Base-by-base conservation (phyloP, 2,329 filamentous ascomycete genomes). In the Graphilbum sp. region DNA sequence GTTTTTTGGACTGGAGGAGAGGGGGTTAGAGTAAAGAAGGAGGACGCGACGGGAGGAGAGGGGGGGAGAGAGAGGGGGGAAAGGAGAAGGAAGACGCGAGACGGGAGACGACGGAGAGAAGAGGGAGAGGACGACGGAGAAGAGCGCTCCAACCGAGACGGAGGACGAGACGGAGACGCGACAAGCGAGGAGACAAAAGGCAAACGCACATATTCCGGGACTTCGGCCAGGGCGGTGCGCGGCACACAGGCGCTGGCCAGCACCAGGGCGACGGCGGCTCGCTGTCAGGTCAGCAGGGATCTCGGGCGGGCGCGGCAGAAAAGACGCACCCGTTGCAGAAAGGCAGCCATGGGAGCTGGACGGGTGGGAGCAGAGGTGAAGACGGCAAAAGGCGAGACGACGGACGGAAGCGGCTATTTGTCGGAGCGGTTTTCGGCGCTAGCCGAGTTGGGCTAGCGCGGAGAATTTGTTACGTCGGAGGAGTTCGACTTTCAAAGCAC, bases 311-410 rank as follows among this genome's bases (percentile, higher is more conserved):
- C 11, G 27, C 6, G 27, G 17, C 13, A 15, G 17, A 24, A 19
- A 16, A 11, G 21, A 41, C 60, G 54, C 52, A 74, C 69, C 64
- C 62, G 63, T 57, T 63, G 65, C 51, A 72, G 59, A 58, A 72
- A 60, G 52, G 69, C 64, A 60, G 68, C 68, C 69, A 74, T 74
- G 55, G 55, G 65, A 53, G 52, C n/a, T 9, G 10, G 27, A 16
- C 17, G 15, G 11, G 18, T 15, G 19, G 16, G 7, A 33, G 16
- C 18, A 34, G 21, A 24, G 21, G 6, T 6, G 21, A 24, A 29
- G 7, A 23, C 17, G 32, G 32, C 16, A 19, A 18, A 18, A 27
- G 18, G n/a, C 12, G 16, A 17, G 23, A 23, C n/a, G 13, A 20
- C 12, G 17, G 12, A 23, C 13, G 32, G 13, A 7, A 12, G 43